Evolutionary conservation across 164 flowering plant genomes (phyloP).

Genomic region (Umbilicus rupestris): DNA sequence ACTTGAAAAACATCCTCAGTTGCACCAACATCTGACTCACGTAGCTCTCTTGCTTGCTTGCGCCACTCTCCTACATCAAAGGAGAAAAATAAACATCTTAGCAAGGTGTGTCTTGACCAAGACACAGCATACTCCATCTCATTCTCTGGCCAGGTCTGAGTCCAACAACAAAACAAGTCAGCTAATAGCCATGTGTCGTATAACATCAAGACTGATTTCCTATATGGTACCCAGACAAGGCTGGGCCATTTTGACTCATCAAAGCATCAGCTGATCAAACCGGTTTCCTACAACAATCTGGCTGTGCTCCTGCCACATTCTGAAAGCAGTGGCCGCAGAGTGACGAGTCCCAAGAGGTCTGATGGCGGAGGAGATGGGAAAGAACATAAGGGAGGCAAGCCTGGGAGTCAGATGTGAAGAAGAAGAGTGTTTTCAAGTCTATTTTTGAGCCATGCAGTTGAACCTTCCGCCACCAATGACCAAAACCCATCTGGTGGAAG

Average conservation of each 20-base stretch:
- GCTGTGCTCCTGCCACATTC: background rate
- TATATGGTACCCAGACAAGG: background rate
- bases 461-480: background rate
- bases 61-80: background rate
- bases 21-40: too few relatives aligned
- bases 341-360: background rate
- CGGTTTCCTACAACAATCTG: background rate
- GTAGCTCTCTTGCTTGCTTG: too few relatives aligned
- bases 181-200: background rate
- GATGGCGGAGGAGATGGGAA: background rate
- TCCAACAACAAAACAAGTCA: slow-evolving; percentile 4
- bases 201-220: background rate
- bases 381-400: background rate
- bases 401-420: background rate
- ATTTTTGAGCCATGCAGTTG: slow-evolving; percentile 3
- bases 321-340: background rate
- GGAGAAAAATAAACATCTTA: background rate
- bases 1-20: too few relatives aligned
- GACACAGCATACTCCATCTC: background rate
- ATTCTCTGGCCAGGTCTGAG: background rate
- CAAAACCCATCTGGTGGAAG: background rate
- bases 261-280: background rate
- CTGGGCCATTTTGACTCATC: background rate
- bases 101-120: background rate
- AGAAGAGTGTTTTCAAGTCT: background rate